These are phyloP conservation scores for Lentinula guzmanii DNA, from an alignment of 768 basidiomycete species.

Conservation along the genomic window DNA sequence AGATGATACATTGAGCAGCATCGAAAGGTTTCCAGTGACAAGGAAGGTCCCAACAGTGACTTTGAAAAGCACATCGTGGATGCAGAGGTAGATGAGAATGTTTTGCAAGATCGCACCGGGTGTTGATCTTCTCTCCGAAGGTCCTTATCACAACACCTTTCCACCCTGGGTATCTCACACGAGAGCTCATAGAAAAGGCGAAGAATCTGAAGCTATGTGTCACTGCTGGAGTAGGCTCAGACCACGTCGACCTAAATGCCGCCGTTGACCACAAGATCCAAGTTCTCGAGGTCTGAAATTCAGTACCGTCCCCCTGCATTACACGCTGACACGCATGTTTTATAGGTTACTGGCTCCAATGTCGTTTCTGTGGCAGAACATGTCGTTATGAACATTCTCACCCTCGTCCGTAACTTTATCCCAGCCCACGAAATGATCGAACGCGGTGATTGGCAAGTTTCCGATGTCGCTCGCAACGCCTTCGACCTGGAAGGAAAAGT, in stretches of 20 bases:
- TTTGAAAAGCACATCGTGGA: conserved; percentile 82
- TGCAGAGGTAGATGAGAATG: conserved; percentile 33
- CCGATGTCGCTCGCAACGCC: conserved; percentile 73
- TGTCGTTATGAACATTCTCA: conserved; percentile 84
- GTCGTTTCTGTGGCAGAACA: conserved; percentile 91
- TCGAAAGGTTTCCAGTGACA: conserved; percentile 65
- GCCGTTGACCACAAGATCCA: conserved; percentile 76
- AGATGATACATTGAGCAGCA: not conserved
- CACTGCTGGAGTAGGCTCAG: conserved; percentile 91
- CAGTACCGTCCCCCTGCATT: conserved; percentile 7
- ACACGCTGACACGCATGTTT: not conserved
- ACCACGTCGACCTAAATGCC: conserved; percentile 87
- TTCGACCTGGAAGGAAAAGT: conserved; percentile 90
- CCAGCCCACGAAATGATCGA: conserved; percentile 90
- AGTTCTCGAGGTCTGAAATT: conserved; percentile 55
- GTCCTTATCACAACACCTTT: conserved; percentile 81
- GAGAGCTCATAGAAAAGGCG: conserved; percentile 63
- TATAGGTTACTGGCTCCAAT: conserved; percentile 77
- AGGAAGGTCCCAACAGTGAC: conserved; percentile 75
- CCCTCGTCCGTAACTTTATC: conserved; percentile 86
- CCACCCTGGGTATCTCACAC: conserved; percentile 81
- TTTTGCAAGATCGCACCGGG: not conserved
- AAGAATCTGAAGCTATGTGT: conserved; percentile 87
- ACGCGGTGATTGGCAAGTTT: conserved; percentile 83
- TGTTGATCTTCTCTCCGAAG: conserved; percentile 31